These are phyloP conservation scores for Porphyrellus cyaneotinctus DNA, from an alignment of 768 basidiomycete genomes.

Conservation along the genomic window DNA sequence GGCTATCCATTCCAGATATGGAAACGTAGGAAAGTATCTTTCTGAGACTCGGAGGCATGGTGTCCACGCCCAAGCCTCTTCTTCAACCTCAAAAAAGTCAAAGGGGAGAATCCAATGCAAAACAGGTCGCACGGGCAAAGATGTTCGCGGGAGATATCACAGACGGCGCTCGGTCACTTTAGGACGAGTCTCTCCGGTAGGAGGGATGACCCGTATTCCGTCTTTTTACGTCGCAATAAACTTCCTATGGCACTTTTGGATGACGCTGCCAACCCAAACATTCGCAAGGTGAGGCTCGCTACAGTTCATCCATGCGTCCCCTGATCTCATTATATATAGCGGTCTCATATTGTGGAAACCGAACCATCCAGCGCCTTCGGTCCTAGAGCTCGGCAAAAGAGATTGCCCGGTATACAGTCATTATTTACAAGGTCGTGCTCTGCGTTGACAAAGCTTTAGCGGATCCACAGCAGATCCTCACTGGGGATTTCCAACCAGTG, in stretches of 20 bases:
- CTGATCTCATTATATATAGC: slow-evolving; percentile 41
- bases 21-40: slow-evolving; percentile 14
- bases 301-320: not conserved
- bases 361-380: slow-evolving; percentile 95
- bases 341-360: slow-evolving; percentile 91
- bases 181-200: slow-evolving; percentile 78
- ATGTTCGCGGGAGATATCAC: slow-evolving; percentile 92
- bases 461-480: slow-evolving; percentile 7
- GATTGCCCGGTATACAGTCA: too few species aligned
- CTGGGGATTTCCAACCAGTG: slow-evolving; percentile 46
- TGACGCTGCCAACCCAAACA: slow-evolving; percentile 77
- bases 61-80: slow-evolving; percentile 35
- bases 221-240: slow-evolving; percentile 90
- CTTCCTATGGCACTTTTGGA: slow-evolving; percentile 95
- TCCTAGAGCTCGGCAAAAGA: slow-evolving; percentile 91
- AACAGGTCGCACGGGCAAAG: slow-evolving; percentile 78
- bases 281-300: slow-evolving; percentile 57
- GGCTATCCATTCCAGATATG: too few species aligned
- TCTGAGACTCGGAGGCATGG: slow-evolving; percentile 1
- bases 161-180: slow-evolving; percentile 95
- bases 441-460: slow-evolving; percentile 9
- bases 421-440: too few species aligned
- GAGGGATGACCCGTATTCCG: slow-evolving; percentile 94
- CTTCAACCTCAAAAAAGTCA: slow-evolving; percentile 64
- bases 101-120: slow-evolving; percentile 97